Conservation (phyloP, 768 basidiomycete species). For the Mycena metata region DNA sequence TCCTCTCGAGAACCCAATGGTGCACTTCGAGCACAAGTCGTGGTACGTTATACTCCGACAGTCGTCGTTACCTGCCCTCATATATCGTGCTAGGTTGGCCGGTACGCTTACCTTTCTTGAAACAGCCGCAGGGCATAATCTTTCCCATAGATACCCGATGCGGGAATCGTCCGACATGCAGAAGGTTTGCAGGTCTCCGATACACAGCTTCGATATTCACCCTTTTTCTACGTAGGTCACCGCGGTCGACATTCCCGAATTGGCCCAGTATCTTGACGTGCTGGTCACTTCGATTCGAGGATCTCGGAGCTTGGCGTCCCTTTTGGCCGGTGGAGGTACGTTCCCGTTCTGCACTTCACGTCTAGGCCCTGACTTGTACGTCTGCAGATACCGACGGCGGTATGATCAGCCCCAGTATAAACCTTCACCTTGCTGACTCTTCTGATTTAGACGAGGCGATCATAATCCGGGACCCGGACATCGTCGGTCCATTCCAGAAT, state of each 20-base stretch:
- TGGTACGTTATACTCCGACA: constrained; percentile 11
- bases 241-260: constrained; percentile 24
- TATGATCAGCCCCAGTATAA: not conserved
- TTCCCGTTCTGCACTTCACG: not conserved
- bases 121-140: not conserved
- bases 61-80: not conserved
- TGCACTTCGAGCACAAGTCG: constrained; percentile 18
- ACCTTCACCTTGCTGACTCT: not conserved
- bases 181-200: constrained; percentile 10
- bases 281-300: constrained; percentile 21
- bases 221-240: constrained; percentile 9
- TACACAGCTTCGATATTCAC: not conserved
- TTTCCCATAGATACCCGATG: constrained; percentile 24
- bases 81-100: constrained; percentile 4
- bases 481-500: constrained; percentile 20
- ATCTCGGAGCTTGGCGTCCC: constrained; percentile 24
- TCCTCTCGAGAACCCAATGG: constrained; percentile 16
- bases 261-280: constrained; percentile 20
- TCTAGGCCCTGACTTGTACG: not conserved
- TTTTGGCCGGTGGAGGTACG: constrained; percentile 28
- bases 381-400: constrained; percentile 31
- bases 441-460: constrained; percentile 23
- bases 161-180: constrained; percentile 32
- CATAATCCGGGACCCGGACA: constrained; percentile 24
- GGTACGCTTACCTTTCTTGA: constrained; percentile 3